Conservation (phyloP, 495 filamentous ascomycete species). For the Xylaria nigripes region DNA sequence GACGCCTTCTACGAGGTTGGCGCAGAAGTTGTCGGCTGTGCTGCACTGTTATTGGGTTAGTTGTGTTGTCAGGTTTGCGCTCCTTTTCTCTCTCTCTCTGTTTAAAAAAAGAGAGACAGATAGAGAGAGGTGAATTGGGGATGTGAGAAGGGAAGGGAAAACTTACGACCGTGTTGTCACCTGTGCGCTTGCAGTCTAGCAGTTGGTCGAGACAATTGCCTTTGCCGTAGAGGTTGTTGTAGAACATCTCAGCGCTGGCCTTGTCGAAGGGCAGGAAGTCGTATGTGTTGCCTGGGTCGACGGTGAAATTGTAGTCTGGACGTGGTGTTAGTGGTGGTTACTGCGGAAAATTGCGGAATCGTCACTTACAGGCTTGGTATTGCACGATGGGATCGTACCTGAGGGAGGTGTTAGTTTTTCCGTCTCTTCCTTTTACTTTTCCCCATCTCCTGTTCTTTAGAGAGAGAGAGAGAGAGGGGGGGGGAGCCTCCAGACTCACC, state of each 20-base stretch:
- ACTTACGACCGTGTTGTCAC: conserved; percentile 15
- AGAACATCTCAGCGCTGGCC: conserved; percentile 40
- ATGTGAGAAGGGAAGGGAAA: neutral
- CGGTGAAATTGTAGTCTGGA: conserved; percentile 52
- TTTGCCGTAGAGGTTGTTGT: conserved; percentile 52
- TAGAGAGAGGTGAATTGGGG: neutral
- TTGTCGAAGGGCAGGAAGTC: conserved; percentile 47
- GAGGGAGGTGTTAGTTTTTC: neutral
- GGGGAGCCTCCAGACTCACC: too few species aligned
- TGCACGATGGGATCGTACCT: conserved; percentile 49
- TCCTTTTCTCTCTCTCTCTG: neutral
- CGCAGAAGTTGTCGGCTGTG: conserved; percentile 47
- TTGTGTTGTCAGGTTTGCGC: neutral
- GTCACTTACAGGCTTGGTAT: conserved; percentile 45
- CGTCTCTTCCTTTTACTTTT: neutral
- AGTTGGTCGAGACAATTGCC: conserved; percentile 58
- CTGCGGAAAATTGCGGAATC: neutral
- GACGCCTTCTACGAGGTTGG: conserved; percentile 42
- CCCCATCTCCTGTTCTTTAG: neutral
- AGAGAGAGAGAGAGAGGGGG: too few species aligned
- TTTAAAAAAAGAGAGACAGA: too few species aligned
- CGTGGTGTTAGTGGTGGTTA: neutral
- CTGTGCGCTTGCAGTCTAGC: conserved; percentile 36
- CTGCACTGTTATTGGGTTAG: conserved; percentile 12
- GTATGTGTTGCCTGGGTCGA: conserved; percentile 50